These are phyloP conservation scores for Colletotrichum lupini DNA, from an alignment of 2,329 filamentous ascomycete genomes.

Conservation along the genomic window DNA sequence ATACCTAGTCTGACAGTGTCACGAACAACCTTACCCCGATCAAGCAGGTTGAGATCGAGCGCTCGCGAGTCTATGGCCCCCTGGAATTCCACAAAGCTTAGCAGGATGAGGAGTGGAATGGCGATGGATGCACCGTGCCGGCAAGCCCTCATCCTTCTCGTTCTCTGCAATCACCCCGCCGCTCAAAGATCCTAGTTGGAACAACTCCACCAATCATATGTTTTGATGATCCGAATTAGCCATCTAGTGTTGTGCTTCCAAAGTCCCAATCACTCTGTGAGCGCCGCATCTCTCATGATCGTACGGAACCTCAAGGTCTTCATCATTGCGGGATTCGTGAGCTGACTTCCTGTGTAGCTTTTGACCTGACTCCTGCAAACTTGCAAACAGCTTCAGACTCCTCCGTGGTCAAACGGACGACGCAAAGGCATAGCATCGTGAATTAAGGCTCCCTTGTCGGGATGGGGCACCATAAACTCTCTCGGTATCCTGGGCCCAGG, in stretches of 20 bases:
- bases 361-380: background rate
- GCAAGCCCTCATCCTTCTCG: conserved; percentile 6
- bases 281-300: background rate
- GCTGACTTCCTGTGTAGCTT: background rate
- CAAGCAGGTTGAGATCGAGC: conserved; percentile 17
- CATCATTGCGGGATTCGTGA: background rate
- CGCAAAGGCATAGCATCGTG: conserved; percentile 21
- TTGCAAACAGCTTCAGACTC: background rate
- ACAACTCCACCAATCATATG: conserved; percentile 18
- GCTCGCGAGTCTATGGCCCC: conserved; percentile 16
- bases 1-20: background rate
- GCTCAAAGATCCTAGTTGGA: background rate
- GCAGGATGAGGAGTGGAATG: conserved; percentile 13
- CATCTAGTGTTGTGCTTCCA: background rate
- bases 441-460: conserved; percentile 6
- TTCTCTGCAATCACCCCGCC: background rate
- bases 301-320: background rate
- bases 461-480: conserved; percentile 7
- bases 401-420: background rate
- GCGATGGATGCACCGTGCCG: conserved; percentile 14
- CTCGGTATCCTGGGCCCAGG: conserved; percentile 6
- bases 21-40: conserved; percentile 15
- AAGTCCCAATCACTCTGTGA: background rate
- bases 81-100: conserved; percentile 17
- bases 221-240: background rate